phyloP scores from a whole-genome alignment of 2,329 filamentous ascomycete species.

The Trichoderma oligosporum region DNA sequence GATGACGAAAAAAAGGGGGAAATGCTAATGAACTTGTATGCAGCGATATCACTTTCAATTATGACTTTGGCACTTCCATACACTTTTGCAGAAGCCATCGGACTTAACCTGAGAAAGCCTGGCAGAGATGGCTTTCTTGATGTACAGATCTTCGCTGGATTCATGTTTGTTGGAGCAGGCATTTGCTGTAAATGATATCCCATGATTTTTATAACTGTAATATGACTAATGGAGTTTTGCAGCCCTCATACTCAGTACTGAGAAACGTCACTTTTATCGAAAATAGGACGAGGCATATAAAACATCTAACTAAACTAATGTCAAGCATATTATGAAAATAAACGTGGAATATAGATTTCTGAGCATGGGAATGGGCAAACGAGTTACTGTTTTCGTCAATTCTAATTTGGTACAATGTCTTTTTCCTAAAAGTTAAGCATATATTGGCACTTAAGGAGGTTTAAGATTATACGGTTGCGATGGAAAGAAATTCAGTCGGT shows the following conservation, averaged over 20 bases:
- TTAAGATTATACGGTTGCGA: no score
- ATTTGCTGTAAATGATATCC: not conserved
- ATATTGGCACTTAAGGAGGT: no score
- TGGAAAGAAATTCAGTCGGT: no score
- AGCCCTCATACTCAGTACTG: slow-evolving; percentile 1
- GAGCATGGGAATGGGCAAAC: no score
- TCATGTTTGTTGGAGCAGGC: not conserved
- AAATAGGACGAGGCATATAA: not conserved
- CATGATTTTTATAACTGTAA: no score
- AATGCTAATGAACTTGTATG: not conserved
- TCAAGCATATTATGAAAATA: no score
- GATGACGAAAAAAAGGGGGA: no score
- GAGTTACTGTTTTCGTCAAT: no score
- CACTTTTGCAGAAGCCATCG: slow-evolving; percentile 13
- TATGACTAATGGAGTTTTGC: not conserved
- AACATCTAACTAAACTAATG: no score
- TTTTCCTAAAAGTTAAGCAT: no score
- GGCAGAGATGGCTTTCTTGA: not conserved
- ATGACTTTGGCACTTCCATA: slow-evolving; percentile 1
- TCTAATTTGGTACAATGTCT: no score
- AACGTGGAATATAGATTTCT: no score
- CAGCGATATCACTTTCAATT: slow-evolving; percentile 5
- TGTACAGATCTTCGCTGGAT: not conserved
- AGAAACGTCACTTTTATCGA: not conserved
- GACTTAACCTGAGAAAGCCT: not conserved